Conservation (phyloP, 371 early-diverging fungal species). For the Syncephalastrum sp. region DNA sequence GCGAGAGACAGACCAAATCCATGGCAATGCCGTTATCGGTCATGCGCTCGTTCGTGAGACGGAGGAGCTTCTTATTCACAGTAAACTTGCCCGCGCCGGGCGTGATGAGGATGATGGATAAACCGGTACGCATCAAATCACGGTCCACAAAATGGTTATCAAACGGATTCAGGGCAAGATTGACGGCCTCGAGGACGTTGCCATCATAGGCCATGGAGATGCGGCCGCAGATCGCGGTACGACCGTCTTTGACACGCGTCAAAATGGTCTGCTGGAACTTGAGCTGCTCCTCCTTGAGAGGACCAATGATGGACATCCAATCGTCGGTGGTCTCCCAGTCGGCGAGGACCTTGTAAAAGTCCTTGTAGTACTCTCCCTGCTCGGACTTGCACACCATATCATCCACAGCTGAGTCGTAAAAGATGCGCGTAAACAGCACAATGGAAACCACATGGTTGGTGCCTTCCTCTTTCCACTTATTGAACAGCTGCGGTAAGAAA, state of each 20-base stretch:
- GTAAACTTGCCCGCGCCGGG: slow-evolving; percentile 88
- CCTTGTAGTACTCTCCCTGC: slow-evolving; percentile 72
- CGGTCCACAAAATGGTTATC: slow-evolving; percentile 93
- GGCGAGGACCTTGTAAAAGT: slow-evolving; percentile 92
- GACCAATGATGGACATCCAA: slow-evolving; percentile 78
- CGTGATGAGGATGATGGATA: slow-evolving; percentile 90
- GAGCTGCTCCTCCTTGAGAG: slow-evolving; percentile 80
- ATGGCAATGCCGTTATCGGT: slow-evolving; percentile 90
- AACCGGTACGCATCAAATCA: slow-evolving; percentile 88
- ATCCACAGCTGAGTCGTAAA: slow-evolving; percentile 63
- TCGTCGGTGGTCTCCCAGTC: slow-evolving; percentile 92
- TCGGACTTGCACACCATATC: slow-evolving; percentile 46
- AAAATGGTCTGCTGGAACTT: slow-evolving; percentile 80
- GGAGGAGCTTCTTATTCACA: slow-evolving; percentile 77
- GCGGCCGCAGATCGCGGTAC: slow-evolving; percentile 59
- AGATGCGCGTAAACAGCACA: slow-evolving; percentile 88
- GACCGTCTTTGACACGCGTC: slow-evolving; percentile 46
- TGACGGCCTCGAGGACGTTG: slow-evolving; percentile 93
- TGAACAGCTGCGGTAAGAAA: slow-evolving; percentile 88
- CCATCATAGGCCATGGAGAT: slow-evolving; percentile 83
- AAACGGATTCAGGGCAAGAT: slow-evolving; percentile 92
- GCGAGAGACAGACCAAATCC: slow-evolving; percentile 89
- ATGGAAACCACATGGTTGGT: slow-evolving; percentile 96
- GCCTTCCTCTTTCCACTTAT: slow-evolving; percentile 79
- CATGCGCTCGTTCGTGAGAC: slow-evolving; percentile 94